Percentiles rank a stretch among this genome's conserved stretches.
Evolutionary conservation across 257 asterid species (phyloP).

Genomic region (Solanum lycopersicoides): DNA sequence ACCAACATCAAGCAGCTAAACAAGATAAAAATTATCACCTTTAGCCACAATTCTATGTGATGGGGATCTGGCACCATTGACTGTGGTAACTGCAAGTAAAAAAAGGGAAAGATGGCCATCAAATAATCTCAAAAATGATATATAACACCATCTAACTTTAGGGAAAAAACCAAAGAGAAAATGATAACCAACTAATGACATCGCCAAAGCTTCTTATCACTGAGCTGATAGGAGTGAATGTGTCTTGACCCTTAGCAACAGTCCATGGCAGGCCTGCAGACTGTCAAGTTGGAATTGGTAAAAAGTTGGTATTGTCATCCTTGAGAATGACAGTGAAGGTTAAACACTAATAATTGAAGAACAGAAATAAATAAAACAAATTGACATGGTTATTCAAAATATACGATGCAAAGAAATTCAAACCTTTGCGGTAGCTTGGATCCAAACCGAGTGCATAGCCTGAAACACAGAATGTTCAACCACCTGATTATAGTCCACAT

Average conservation of each 20-base stretch:
- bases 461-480: constrained; percentile 13
- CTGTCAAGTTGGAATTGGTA: constrained; percentile 32
- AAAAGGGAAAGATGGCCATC: neutral
- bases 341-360: neutral
- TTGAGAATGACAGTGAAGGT: neutral
- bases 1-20: neutral
- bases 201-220: constrained; percentile 44
- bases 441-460: constrained; percentile 99
- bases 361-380: neutral
- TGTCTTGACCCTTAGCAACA: constrained; percentile 92
- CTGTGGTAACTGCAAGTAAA: constrained; percentile 43
- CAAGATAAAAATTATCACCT: constrained; percentile 30
- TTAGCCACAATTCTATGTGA: constrained; percentile 78
- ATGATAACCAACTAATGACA: neutral
- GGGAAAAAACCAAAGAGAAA: neutral
- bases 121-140: neutral
- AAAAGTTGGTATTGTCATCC: neutral
- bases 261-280: constrained; percentile 99
- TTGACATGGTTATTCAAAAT: neutral
- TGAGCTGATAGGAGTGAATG: constrained; percentile 95
- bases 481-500: neutral
- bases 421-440: constrained; percentile 87
- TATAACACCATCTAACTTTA: neutral
- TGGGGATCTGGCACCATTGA: constrained; percentile 85
- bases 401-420: constrained; percentile 7